These are phyloP conservation scores for Russula brevipes DNA, from an alignment of 768 basidiomycete genomes.

Conservation along the genomic window DNA sequence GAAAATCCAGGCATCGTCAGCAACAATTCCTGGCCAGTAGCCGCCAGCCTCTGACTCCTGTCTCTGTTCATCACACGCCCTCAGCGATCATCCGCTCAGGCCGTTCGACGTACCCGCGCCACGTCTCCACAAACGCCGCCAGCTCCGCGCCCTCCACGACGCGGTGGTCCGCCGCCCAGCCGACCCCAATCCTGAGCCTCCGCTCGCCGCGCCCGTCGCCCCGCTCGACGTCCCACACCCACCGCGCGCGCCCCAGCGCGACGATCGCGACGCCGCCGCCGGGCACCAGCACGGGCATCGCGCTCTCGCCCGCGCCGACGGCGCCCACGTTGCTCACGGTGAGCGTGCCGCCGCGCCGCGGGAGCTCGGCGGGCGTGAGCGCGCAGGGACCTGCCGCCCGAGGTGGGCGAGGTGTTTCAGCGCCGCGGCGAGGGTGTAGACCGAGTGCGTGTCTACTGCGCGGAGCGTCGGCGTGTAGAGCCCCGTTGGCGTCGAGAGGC, in stretches of 20 bases:
- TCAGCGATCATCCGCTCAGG: conserved; percentile 53
- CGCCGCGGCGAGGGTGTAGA: conserved; percentile 57
- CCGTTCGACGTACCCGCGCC: conserved; percentile 73
- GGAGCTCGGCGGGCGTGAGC: conserved; percentile 65
- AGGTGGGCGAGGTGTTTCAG: conserved; percentile 57
- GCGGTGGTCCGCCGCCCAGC: conserved; percentile 85
- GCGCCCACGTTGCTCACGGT: conserved; percentile 81
- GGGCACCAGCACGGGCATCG: conserved; percentile 70
- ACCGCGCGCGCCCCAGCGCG: conserved; percentile 71
- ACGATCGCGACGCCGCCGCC: conserved; percentile 85
- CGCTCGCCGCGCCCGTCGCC: conserved; percentile 46
- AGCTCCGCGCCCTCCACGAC: conserved; percentile 87
- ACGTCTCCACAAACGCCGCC: conserved; percentile 81
- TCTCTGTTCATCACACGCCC: conserved; percentile 31
- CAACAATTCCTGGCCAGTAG: too few species aligned
- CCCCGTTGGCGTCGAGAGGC: conserved; percentile 74
- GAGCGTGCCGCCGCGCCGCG: conserved; percentile 68
- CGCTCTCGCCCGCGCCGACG: conserved; percentile 65
- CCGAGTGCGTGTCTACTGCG: conserved; percentile 46
- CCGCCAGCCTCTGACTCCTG: too few species aligned
- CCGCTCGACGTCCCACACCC: conserved; percentile 66
- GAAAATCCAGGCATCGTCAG: too few species aligned
- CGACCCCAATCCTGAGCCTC: conserved; percentile 57
- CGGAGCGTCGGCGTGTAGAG: conserved; percentile 76
- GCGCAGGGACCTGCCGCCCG: conserved; percentile 65